These are phyloP conservation scores for Phoma sp. DNA, from an alignment of 2,329 filamentous ascomycete genomes.

Conservation along the genomic window DNA sequence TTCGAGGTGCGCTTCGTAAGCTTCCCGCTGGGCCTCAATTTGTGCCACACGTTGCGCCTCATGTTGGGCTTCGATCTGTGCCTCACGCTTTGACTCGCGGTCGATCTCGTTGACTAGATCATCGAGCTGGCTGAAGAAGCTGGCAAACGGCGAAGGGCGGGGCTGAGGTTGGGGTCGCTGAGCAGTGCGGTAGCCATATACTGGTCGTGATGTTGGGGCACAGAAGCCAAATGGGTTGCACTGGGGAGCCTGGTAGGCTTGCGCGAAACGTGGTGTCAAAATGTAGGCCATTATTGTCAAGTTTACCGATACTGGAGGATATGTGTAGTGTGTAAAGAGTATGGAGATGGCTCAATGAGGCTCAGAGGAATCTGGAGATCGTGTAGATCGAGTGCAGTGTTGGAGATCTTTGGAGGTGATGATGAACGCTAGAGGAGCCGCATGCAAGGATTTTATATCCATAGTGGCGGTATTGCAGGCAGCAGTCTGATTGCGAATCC, in stretches of 20 bases:
- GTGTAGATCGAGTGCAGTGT: conserved; percentile 30
- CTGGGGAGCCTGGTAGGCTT: conserved; percentile 37
- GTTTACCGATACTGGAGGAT: conserved; percentile 3
- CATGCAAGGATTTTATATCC: conserved; percentile 41
- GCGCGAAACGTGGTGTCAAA: conserved; percentile 43
- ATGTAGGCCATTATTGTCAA: conserved; percentile 43
- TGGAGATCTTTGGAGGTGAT: conserved; percentile 32
- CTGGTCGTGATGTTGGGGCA: conserved; percentile 28
- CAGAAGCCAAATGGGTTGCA: conserved; percentile 40
- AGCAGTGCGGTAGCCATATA: conserved; percentile 26
- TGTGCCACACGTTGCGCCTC: conserved; percentile 28
- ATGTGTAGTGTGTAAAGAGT: conserved; percentile 8
- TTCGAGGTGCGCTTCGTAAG: conserved; percentile 33
- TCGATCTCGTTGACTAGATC: conserved; percentile 43
- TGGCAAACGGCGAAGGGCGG: conserved; percentile 36
- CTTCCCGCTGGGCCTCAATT: conserved; percentile 34
- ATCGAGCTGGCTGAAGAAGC: conserved; percentile 45
- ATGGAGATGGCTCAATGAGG: conserved; percentile 19
- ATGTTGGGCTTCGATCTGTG: conserved; percentile 32
- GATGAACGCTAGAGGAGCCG: conserved; percentile 27
- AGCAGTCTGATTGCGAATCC: conserved; percentile 33
- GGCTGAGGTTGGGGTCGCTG: conserved; percentile 14
- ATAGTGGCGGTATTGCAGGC: conserved; percentile 34
- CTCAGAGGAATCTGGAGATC: conserved; percentile 28
- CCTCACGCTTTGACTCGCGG: conserved; percentile 35